A percentile compares a stretch with the other conserved stretches of the same genome.
Conservation (phyloP, 331 rosid species). For the Stylosanthes scabra region DNA sequence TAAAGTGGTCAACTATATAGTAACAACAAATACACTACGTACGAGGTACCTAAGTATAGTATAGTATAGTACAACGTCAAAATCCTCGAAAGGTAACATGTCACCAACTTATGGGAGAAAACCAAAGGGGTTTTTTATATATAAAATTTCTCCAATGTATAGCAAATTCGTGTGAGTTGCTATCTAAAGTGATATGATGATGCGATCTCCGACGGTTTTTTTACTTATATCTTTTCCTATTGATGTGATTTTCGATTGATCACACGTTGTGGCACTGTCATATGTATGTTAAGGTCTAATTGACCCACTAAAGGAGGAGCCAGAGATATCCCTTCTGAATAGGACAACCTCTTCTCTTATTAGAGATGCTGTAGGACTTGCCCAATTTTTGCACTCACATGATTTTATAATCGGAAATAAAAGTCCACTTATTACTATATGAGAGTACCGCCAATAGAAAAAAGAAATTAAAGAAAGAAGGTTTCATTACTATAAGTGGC, state of each 20-base stretch:
- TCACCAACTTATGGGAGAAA: neutral
- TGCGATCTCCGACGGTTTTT: neutral
- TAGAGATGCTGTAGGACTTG: neutral
- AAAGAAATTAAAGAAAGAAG: too few relatives aligned
- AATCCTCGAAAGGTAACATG: neutral
- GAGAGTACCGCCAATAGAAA: neutral
- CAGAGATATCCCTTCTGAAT: constrained; percentile 6
- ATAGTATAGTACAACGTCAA: neutral
- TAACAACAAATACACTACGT: neutral
- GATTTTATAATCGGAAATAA: neutral
- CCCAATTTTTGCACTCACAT: neutral
- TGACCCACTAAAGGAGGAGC: too few relatives aligned
- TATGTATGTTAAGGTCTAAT: neutral
- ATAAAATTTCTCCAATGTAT: neutral
- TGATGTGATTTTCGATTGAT: constrained; percentile 28
- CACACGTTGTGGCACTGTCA: constrained; percentile 5
- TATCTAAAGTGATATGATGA: neutral
- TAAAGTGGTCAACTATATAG: neutral
- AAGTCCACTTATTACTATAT: neutral
- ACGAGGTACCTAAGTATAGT: neutral
- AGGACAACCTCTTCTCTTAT: neutral
- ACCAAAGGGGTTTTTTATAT: neutral
- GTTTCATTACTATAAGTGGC: neutral
- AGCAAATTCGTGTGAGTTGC: constrained; percentile 20
- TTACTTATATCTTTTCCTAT: too few relatives aligned